These are phyloP conservation scores for Plasmodium relictum DNA, from an alignment of 169 alveolate species.

Conservation along the genomic window DNA sequence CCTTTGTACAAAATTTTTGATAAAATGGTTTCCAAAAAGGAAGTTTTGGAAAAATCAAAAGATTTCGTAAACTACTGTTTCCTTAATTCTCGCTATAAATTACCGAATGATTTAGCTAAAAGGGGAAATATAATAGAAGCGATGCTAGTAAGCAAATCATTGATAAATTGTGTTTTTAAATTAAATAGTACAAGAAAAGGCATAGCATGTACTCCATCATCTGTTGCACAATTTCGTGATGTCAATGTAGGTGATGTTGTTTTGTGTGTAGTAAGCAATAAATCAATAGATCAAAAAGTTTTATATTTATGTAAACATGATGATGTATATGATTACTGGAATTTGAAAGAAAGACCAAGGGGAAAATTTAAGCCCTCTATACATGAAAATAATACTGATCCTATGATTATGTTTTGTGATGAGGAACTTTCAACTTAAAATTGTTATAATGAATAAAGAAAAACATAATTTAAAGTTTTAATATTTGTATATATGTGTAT, in stretches of 20 bases:
- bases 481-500: neutral
- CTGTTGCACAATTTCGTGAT: conserved; percentile 81
- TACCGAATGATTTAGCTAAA: conserved; percentile 66
- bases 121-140: conserved; percentile 68
- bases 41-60: conserved; percentile 70
- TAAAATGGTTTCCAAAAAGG: conserved; percentile 46
- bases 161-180: conserved; percentile 77
- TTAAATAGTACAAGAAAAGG: conserved; percentile 82
- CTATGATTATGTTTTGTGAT: conserved; percentile 71
- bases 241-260: conserved; percentile 78
- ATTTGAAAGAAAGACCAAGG: conserved; percentile 77
- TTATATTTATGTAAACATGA: conserved; percentile 73
- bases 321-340: conserved; percentile 77
- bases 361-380: conserved; percentile 75
- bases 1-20: conserved; percentile 63
- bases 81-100: conserved; percentile 60
- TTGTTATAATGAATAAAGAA: neutral
- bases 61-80: conserved; percentile 71
- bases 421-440: conserved; percentile 42
- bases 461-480: neutral
- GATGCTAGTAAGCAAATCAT: conserved; percentile 77
- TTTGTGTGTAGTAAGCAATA: conserved; percentile 73
- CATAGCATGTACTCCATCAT: conserved; percentile 81
- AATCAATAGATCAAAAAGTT: conserved; percentile 73
- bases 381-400: conserved; percentile 61